Conservation (phyloP, 306 rosid genomes). For the Ochetophila trinervis region DNA sequence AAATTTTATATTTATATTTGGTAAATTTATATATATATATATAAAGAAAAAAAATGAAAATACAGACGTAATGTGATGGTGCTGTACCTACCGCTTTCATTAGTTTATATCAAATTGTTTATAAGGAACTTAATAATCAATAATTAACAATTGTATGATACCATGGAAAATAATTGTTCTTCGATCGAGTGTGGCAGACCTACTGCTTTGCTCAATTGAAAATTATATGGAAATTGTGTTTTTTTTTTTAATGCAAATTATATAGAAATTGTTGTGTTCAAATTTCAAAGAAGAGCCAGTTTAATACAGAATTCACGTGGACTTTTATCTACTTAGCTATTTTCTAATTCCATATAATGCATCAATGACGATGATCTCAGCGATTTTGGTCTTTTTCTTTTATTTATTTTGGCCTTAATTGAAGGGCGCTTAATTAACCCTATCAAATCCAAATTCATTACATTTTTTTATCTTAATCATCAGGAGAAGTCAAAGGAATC, state of each 20-base stretch:
- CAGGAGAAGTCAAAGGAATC: constrained; percentile 21
- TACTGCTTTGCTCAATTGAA: too few relatives aligned
- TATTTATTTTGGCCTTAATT: not conserved
- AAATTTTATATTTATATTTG: too few relatives aligned
- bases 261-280: not conserved
- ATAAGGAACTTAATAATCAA: too few relatives aligned
- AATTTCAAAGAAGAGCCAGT: constrained; percentile 1
- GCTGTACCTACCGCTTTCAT: too few relatives aligned
- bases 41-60: too few relatives aligned
- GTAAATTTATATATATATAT: too few relatives aligned
- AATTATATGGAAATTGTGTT: not conserved
- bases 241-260: constrained; percentile 7
- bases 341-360: not conserved
- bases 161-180: too few relatives aligned
- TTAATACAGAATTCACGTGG: constrained; percentile 1
- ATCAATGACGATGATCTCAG: constrained; percentile 17
- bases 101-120: too few relatives aligned
- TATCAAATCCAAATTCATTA: constrained; percentile 19
- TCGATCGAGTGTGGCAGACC: too few relatives aligned
- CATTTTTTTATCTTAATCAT: not conserved
- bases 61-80: too few relatives aligned
- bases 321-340: constrained; percentile 5
- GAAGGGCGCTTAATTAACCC: not conserved
- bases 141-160: too few relatives aligned
- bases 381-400: constrained; percentile 1